Evolutionary conservation across 306 rosid genomes (phyloP).

Genomic region (Vigna nakashimae): DNA sequence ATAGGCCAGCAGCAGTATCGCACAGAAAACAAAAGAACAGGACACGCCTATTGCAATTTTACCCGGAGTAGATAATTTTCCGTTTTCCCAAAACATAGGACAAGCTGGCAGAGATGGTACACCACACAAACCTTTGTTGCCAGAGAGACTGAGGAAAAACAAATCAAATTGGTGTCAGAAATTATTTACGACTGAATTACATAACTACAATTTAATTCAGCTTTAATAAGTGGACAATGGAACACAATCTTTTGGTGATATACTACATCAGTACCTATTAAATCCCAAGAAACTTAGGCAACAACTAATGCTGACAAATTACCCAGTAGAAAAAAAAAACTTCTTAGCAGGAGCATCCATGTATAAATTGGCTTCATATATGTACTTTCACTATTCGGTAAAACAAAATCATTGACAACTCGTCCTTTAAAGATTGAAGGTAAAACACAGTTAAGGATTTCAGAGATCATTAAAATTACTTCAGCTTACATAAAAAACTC

Average conservation of each 20-base stretch:
- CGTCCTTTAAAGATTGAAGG: background rate
- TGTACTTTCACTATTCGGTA: background rate
- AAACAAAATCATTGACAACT: conserved; percentile 20
- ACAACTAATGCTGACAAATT: conserved; percentile 33
- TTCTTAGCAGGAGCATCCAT: background rate
- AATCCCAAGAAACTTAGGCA: conserved; percentile 21
- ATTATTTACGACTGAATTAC: conserved; percentile 12
- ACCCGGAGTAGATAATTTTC: conserved; percentile 70
- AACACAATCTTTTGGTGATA: conserved; percentile 16
- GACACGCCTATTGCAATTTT: conserved; percentile 85
- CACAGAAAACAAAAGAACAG: conserved; percentile 58
- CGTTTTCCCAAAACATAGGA: conserved; percentile 87
- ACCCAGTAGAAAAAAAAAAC: background rate
- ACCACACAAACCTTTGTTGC: conserved; percentile 89
- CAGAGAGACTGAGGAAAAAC: conserved; percentile 66
- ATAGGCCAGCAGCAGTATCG: conserved; percentile 65
- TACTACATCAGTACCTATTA: background rate
- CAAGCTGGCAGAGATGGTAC: conserved; percentile 78
- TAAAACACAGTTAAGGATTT: conserved; percentile 11
- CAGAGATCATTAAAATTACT: conserved; percentile 32
- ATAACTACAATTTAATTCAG: conserved; percentile 26
- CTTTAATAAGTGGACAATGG: background rate
- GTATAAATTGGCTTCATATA: conserved; percentile 15
- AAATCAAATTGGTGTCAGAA: conserved; percentile 20
- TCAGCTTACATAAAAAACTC: background rate